Evolutionary conservation across 306 rosid species (phyloP).

Genomic region (Prinsepia uniflora): DNA sequence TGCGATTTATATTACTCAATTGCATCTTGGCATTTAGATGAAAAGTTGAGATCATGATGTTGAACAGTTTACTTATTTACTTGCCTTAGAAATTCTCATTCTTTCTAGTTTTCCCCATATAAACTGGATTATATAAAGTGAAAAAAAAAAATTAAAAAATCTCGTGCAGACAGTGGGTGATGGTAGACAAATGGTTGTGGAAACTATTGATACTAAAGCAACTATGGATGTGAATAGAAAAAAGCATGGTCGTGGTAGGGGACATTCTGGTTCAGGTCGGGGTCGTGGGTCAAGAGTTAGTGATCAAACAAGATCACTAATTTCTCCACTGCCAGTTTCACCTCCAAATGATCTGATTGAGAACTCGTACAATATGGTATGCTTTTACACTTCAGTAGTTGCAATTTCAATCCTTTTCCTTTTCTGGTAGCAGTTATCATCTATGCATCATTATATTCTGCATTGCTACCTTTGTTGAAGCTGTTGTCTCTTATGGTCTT

Average conservation of each 20-base stretch:
- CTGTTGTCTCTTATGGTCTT: not conserved
- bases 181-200: slow-evolving; percentile 57
- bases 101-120: not conserved
- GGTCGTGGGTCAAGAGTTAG: slow-evolving; percentile 78
- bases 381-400: slow-evolving; percentile 22
- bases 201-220: slow-evolving; percentile 47
- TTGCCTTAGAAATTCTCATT: not conserved
- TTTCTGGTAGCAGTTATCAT: slow-evolving; percentile 8
- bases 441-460: not conserved
- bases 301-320: slow-evolving; percentile 59
- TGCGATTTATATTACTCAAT: not conserved
- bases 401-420: slow-evolving; percentile 8
- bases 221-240: slow-evolving; percentile 59
- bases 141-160: not conserved
- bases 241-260: slow-evolving; percentile 90
- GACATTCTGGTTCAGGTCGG: slow-evolving; percentile 59
- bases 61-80: not conserved
- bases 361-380: slow-evolving; percentile 50
- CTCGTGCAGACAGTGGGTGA: slow-evolving; percentile 57
- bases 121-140: slow-evolving; percentile 2
- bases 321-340: slow-evolving; percentile 45
- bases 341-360: slow-evolving; percentile 74
- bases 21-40: not conserved
- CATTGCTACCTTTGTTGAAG: not conserved
- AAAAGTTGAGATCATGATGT: slow-evolving; percentile 3